phyloP scores from a whole-genome alignment of 2,329 filamentous ascomycete species.

The Sporothrix humicola region DNA sequence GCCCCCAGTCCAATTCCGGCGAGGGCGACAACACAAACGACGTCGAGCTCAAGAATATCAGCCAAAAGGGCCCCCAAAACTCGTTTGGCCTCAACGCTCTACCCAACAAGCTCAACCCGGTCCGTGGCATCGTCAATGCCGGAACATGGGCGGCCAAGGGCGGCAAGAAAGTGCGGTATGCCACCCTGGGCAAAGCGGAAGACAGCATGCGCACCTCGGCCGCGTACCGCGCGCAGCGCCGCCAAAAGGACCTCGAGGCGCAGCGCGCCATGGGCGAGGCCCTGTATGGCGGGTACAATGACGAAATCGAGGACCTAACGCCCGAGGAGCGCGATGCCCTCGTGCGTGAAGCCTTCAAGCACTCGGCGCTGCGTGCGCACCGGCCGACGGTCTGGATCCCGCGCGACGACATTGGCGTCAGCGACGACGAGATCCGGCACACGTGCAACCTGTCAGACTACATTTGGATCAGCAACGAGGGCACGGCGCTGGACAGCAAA shows the following conservation, averaged over 20 bases:
- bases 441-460: slow-evolving; percentile 77
- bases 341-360: slow-evolving; percentile 86
- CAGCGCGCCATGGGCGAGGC: slow-evolving; percentile 77
- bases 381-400: slow-evolving; percentile 94
- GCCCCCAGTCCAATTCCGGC: slow-evolving; percentile 17
- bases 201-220: slow-evolving; percentile 51
- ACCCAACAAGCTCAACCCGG: slow-evolving; percentile 47
- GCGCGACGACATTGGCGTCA: slow-evolving; percentile 84
- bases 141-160: slow-evolving; percentile 56
- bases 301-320: slow-evolving; percentile 93
- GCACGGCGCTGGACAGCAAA: slow-evolving; percentile 84
- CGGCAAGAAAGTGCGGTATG: slow-evolving; percentile 55
- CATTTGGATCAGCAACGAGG: slow-evolving; percentile 94
- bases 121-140: slow-evolving; percentile 56
- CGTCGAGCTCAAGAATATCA: slow-evolving; percentile 48
- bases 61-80: slow-evolving; percentile 33
- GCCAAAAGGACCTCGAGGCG: slow-evolving; percentile 69
- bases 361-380: slow-evolving; percentile 81
- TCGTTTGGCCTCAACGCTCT: slow-evolving; percentile 37
- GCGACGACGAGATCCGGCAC: slow-evolving; percentile 84
- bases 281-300: slow-evolving; percentile 83
- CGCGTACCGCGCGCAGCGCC: slow-evolving; percentile 56
- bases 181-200: slow-evolving; percentile 52
- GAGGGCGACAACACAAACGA: slow-evolving; percentile 41
- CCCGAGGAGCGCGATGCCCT: slow-evolving; percentile 86